Evolutionary conservation across 345 rosid species (phyloP), one percentile per base, ranked within the genome.

Genomic region (Excoecaria agallocha): DNA sequence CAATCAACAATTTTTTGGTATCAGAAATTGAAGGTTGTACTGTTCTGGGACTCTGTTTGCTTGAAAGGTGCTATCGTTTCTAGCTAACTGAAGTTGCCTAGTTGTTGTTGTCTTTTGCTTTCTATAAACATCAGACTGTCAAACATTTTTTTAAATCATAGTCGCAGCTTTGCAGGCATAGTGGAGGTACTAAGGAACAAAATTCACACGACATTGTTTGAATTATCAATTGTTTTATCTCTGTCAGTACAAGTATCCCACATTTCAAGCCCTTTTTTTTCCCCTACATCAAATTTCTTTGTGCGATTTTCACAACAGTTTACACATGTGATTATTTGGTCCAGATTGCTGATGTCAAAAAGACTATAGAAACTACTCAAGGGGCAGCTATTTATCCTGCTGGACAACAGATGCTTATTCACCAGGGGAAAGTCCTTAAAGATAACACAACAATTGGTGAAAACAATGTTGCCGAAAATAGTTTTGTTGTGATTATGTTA

Each of bases 351-450:
- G 96, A 89, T 79, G 93, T 94, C 56, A 94, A 94, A 80, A 90
- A 80, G 85, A 86, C 71, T 62, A 92, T 92, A 74, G 96, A 92
- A 85, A 79, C 82, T 60, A 77, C 75, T 19, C 92, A 90, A 81
- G 97, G 98, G 35, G 78, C 83, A 7, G 87, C 80, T 75, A 79
- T 82, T 68, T 94, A 87, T 76, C 96, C 96, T 62, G 92, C 97
- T 73, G 78, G 83, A 37, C 89, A 84, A 43, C 94, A 76, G 75
- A 89, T 94, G 94, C 96, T 94, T 58, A 92, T 94, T 77, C 65
- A 89, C 76, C 94, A 92, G 78, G 97, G 97, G 49, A 92, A 87
- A 78, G 94, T 94, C 51, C 96, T 94, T 52, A 86, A 85, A 72
- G 97, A 94, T 73, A 76, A 80, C 77, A 87, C 93, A 9, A 94